Evolutionary conservation across 1,284 basidiomycete genomes (phyloP).

Genomic region (Ustilago nuda): DNA sequence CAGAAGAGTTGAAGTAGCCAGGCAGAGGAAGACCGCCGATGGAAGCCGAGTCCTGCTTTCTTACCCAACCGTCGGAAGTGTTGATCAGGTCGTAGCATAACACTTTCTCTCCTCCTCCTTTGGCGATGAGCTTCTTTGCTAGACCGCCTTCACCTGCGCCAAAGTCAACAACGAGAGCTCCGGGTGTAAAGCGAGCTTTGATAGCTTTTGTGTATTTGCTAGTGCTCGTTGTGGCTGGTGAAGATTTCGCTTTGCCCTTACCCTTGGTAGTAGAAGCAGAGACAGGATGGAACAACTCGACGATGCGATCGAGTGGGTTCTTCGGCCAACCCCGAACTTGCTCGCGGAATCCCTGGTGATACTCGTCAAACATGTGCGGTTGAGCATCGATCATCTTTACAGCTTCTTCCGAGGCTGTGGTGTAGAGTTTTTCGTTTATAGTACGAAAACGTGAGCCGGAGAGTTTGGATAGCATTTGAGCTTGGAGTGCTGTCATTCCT

Average conservation of each 20-base stretch:
- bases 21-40: conserved; percentile 51
- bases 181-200: conserved; percentile 69
- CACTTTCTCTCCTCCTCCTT: conserved; percentile 72
- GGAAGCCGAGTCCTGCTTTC: conserved; percentile 57
- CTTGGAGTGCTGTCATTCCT: conserved; percentile 53
- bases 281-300: conserved; percentile 36
- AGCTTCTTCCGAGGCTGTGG: conserved; percentile 55
- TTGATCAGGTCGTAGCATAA: conserved; percentile 84
- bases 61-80: conserved; percentile 75
- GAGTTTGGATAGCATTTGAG: conserved; percentile 60
- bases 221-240: background rate
- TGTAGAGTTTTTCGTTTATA: conserved; percentile 69
- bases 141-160: conserved; percentile 95
- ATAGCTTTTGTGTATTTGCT: conserved; percentile 4
- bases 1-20: conserved; percentile 25
- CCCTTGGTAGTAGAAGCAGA: background rate
- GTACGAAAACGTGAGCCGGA: conserved; percentile 68
- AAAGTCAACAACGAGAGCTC: conserved; percentile 85
- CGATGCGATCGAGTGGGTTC: conserved; percentile 66
- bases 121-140: conserved; percentile 72
- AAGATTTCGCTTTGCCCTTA: conserved; percentile 14
- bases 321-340: conserved; percentile 67
- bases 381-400: conserved; percentile 58
- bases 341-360: conserved; percentile 67
- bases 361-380: conserved; percentile 60